Evolutionary conservation across 2,329 filamentous ascomycete species (phyloP).

Genomic region (Pseudogymnoascus pannorum): DNA sequence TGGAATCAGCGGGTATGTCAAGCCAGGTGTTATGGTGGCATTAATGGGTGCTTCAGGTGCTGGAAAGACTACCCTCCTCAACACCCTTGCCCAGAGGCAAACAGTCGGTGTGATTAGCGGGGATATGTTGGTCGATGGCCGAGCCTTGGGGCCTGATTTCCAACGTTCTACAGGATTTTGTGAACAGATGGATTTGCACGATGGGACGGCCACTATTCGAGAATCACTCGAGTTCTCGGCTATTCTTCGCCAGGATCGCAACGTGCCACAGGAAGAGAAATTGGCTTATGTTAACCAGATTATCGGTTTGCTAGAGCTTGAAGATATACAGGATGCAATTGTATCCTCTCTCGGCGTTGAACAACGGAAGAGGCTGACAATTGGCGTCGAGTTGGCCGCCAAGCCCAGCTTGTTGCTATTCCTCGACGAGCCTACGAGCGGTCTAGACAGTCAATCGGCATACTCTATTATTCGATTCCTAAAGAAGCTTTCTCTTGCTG

Average conservation of each 20-base stretch:
- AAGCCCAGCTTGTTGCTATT: conserved; percentile 53
- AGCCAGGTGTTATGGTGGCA: conserved; percentile 61
- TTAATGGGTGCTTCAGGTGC: conserved; percentile 60
- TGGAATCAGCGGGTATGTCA: conserved; percentile 74
- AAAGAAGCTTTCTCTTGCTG: conserved; percentile 49
- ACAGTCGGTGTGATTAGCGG: conserved; percentile 84
- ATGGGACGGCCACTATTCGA: conserved; percentile 74
- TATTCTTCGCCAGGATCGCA: conserved; percentile 74
- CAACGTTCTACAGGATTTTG: conserved; percentile 71
- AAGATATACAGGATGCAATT: conserved; percentile 58
- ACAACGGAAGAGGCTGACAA: conserved; percentile 54
- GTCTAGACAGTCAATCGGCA: conserved; percentile 56
- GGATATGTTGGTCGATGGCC: conserved; percentile 63
- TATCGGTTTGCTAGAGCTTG: conserved; percentile 52
- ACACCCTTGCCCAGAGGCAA: conserved; percentile 75
- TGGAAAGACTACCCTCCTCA: conserved; percentile 81
- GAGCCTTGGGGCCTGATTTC: conserved; percentile 69
- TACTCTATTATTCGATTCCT: conserved; percentile 58
- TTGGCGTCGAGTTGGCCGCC: conserved; percentile 50
- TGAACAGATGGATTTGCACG: conserved; percentile 85
- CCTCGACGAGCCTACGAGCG: conserved; percentile 54
- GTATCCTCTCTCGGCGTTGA: conserved; percentile 56
- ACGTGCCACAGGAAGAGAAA: conserved; percentile 67
- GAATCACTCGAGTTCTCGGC: conserved; percentile 86
- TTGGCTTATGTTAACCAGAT: conserved; percentile 82